Conservation (phyloP, 2,329 filamentous ascomycete species). For the Xylariaceae sp. region DNA sequence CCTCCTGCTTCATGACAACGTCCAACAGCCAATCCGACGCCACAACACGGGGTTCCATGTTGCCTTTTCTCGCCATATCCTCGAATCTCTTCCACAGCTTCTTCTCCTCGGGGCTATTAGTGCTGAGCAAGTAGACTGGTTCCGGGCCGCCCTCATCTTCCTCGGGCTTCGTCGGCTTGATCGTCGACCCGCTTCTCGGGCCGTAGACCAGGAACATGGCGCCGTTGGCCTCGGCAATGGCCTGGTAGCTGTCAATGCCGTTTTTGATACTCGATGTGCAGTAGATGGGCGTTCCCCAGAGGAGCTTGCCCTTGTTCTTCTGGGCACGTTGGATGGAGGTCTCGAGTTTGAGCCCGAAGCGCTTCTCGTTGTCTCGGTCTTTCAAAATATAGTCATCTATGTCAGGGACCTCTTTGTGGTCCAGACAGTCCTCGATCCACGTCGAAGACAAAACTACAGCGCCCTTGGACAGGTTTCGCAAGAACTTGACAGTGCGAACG, state of each 20-base stretch:
- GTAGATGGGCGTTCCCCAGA: conserved; percentile 76
- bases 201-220: conserved; percentile 77
- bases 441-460: conserved; percentile 72
- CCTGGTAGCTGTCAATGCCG: conserved; percentile 78
- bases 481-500: conserved; percentile 89
- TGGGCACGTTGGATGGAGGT: conserved; percentile 69
- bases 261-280: conserved; percentile 78
- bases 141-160: conserved; percentile 63
- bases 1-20: conserved; percentile 82
- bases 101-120: conserved; percentile 63
- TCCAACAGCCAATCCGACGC: conserved; percentile 86
- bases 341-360: conserved; percentile 66
- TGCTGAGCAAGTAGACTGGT: conserved; percentile 81
- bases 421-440: conserved; percentile 76
- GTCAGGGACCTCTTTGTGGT: conserved; percentile 62
- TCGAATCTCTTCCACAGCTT: conserved; percentile 77
- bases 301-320: conserved; percentile 71
- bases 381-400: conserved; percentile 65
- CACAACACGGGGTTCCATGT: conserved; percentile 79
- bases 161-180: conserved; percentile 60
- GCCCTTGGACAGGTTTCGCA: conserved; percentile 79
- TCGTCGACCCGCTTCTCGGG: conserved; percentile 66
- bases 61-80: conserved; percentile 72
- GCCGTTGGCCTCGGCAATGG: conserved; percentile 85
- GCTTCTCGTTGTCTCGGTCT: conserved; percentile 71